Conservation (phyloP, 306 rosid genomes). For the Potentilla sterilis region DNA sequence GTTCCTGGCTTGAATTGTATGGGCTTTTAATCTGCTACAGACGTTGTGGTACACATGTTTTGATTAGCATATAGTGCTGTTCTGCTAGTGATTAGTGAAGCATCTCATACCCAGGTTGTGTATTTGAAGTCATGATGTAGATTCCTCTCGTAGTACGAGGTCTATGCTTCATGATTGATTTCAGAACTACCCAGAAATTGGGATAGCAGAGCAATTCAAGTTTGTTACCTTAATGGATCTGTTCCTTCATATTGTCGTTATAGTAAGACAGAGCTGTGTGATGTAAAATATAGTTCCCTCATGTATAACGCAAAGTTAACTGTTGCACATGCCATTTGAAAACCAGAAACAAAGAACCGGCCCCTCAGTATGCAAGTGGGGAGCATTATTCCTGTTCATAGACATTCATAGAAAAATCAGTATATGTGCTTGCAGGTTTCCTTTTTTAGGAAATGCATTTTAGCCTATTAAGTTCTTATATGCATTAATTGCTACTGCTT, state of each 20-base stretch:
- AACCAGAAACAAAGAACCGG: background rate
- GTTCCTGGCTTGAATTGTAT: too few species aligned
- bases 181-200: background rate
- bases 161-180: slow-evolving; percentile 1
- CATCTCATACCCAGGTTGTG: background rate
- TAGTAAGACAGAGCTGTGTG: background rate
- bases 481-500: background rate
- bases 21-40: background rate
- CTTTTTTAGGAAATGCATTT: background rate
- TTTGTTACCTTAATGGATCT: background rate
- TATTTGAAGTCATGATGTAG: background rate
- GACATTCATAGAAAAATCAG: background rate
- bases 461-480: background rate
- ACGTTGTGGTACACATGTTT: background rate
- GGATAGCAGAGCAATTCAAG: background rate
- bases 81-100: background rate
- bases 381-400: background rate
- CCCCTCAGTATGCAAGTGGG: slow-evolving; percentile 2
- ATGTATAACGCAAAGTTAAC: background rate
- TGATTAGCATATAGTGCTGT: background rate
- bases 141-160: background rate
- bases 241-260: background rate
- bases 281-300: background rate
- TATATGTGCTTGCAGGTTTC: background rate
- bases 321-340: background rate